Conservation (phyloP, 2,329 filamentous ascomycete species). For the Colletotrichum siamense region DNA sequence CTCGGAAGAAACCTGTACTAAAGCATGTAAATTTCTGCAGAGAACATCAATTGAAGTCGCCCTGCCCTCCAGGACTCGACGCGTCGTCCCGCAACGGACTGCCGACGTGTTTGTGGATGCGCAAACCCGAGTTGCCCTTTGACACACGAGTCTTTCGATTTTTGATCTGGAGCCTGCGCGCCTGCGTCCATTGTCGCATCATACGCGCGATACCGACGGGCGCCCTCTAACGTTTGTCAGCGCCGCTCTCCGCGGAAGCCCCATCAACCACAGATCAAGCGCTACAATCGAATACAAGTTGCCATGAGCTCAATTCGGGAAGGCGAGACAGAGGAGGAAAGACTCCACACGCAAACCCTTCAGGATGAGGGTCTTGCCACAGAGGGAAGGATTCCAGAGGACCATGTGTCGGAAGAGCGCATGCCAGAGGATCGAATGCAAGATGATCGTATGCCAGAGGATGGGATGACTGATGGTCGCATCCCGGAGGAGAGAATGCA, state of each 20-base stretch:
- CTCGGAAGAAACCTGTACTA: background rate
- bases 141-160: background rate
- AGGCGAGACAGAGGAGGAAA: constrained; percentile 11
- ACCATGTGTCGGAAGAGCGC: background rate
- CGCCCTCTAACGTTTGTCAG: background rate
- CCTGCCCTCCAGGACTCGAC: constrained; percentile 1
- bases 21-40: constrained; percentile 3
- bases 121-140: background rate
- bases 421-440: background rate
- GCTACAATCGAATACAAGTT: too few species aligned
- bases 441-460: constrained; percentile 8
- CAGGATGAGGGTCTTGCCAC: background rate
- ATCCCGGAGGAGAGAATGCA: constrained; percentile 14
- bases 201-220: background rate
- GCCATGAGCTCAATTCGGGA: constrained; percentile 13
- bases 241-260: background rate
- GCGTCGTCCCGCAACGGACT: background rate
- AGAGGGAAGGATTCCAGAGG: background rate
- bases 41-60: constrained; percentile 2
- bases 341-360: background rate
- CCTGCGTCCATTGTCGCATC: background rate
- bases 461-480: constrained; percentile 5
- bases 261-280: background rate
- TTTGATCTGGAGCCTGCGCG: background rate
- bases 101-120: constrained; percentile 16